Base-by-base conservation (phyloP, 2,329 filamentous ascomycete species). In the Monosporascus sp. region DNA sequence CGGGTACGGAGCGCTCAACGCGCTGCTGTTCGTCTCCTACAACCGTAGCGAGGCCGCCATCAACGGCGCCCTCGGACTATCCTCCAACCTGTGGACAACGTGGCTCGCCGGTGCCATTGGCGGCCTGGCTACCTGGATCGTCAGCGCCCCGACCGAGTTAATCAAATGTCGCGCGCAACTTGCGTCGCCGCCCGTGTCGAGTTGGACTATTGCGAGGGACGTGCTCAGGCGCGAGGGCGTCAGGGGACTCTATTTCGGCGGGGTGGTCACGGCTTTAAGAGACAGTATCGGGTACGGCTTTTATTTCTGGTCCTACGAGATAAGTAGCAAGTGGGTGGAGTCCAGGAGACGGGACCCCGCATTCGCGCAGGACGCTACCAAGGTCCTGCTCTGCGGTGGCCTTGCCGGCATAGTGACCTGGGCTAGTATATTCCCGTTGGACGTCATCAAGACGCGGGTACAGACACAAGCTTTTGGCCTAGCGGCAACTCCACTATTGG, bases 281-380 rank as follows among this genome's bases (percentile, higher is more conserved):
- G 93, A 97, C 71, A 87, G 87, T 54, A 81, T 97, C 52, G 93
- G 93, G n/a, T 97, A 97, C 72, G 93, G 92, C 0, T 97, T 97
- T 70, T 97, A 97, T 67, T 97, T 97, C 70, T 96, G 89, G 88
- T 87, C 88, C 1, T 97, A 97, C 66, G 89, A 95, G 70, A 74
- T 92, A 54, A 83, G 79, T 58, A 90, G 87, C 58, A 78, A 82
- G 37, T 74, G 76, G 51, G 76, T 85, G 69, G 74, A 74, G 18
- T 72, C 72, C 37, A 28, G 28, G 24, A 48, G 51, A 18, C 40
- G 18, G 17, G 38, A 37, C 17, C 48, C 52, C 3, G 64, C 64
- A 0, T 53, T 67, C 45, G 62, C 71, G 14, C 70, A 79, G 20
- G 78, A 72, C 50, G 80, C 85, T 1, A 72, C 81, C 37, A 87